Conservation (phyloP, 2,329 filamentous ascomycete genomes). For the Trichoderma koningii region DNA sequence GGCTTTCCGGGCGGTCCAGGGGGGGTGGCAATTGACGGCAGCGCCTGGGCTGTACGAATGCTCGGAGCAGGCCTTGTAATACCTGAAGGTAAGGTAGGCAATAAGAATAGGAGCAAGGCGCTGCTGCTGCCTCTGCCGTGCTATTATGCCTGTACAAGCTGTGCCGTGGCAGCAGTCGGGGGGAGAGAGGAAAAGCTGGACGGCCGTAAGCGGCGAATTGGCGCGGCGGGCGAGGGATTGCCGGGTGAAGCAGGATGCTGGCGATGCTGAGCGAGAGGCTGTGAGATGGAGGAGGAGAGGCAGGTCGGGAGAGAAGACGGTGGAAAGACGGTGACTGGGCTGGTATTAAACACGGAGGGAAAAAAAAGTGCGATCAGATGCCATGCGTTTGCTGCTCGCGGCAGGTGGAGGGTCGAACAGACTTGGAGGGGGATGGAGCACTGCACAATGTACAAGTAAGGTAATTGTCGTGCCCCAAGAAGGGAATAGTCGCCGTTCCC, state of each 20-base stretch:
- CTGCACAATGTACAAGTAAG: neutral
- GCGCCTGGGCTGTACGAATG: neutral
- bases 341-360: neutral
- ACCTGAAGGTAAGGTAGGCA: too few species aligned
- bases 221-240: too few species aligned
- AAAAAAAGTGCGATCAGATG: constrained; percentile 18
- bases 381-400: constrained; percentile 22
- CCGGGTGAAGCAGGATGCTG: too few species aligned
- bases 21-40: constrained; percentile 27
- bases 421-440: neutral
- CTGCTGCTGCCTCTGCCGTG: too few species aligned
- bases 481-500: constrained; percentile 25
- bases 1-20: constrained; percentile 7
- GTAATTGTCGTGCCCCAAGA: constrained; percentile 24
- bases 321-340: neutral
- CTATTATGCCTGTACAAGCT: too few species aligned
- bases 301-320: neutral
- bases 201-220: too few species aligned
- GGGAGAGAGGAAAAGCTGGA: too few species aligned
- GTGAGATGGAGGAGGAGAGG: constrained; percentile 5
- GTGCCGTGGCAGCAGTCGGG: neutral
- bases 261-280: neutral
- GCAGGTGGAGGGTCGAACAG: constrained; percentile 25
- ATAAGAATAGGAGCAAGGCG: too few species aligned
- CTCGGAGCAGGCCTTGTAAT: neutral